A percentile compares a stretch with the other conserved stretches of the same genome.
phyloP scores from a whole-genome alignment of 768 basidiomycete genomes.

The Leccinum imitatum region DNA sequence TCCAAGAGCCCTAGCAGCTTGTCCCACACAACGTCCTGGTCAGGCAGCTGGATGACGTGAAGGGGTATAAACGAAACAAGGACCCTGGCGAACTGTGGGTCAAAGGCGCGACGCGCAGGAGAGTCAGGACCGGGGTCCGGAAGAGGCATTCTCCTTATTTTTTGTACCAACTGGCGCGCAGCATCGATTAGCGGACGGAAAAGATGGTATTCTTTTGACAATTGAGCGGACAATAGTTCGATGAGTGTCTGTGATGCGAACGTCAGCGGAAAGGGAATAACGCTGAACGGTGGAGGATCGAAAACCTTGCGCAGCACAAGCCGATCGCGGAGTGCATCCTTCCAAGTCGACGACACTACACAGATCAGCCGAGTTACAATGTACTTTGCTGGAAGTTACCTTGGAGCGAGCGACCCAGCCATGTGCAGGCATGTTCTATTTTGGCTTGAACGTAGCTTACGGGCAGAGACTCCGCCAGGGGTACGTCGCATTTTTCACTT shows the following conservation, averaged over 20 bases:
- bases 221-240: conserved; percentile 26
- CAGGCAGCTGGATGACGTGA: conserved; percentile 53
- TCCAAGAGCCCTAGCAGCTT: conserved; percentile 49
- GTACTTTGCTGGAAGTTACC: conserved; percentile 28
- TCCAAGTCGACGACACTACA: conserved; percentile 49
- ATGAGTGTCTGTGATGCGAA: conserved; percentile 20
- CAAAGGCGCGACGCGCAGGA: conserved; percentile 54
- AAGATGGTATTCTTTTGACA: conserved; percentile 27
- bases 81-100: conserved; percentile 64
- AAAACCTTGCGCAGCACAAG: conserved; percentile 58
- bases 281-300: not conserved
- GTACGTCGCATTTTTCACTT: conserved; percentile 83
- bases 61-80: conserved; percentile 69
- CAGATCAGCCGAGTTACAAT: conserved; percentile 7
- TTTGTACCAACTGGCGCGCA: conserved; percentile 19
- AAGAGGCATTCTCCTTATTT: conserved; percentile 28
- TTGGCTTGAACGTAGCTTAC: conserved; percentile 50
- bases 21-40: conserved; percentile 51
- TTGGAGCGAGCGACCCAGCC: conserved; percentile 51
- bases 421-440: conserved; percentile 60
- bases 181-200: conserved; percentile 18
- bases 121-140: conserved; percentile 44
- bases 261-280: conserved; percentile 6
- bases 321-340: conserved; percentile 49
- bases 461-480: conserved; percentile 64